Percentiles rank a stretch among this genome's conserved stretches.
Conservation (phyloP, 129 eudicot genomes). For the Ambrosia artemisiifolia region DNA sequence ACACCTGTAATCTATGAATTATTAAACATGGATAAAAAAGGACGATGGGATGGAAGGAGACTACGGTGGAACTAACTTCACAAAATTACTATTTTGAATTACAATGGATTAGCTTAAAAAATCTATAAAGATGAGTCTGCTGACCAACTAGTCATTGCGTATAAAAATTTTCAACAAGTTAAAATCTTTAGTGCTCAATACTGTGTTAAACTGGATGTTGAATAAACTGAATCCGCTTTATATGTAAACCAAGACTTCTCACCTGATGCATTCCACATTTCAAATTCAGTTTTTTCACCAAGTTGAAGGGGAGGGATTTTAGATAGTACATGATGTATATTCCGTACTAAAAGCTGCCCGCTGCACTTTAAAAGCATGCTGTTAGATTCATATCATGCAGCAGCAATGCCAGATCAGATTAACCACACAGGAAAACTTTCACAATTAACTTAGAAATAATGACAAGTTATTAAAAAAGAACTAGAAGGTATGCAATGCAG, state of each 20-base stretch:
- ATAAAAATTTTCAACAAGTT: too few relatives aligned
- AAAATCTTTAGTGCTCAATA: too few relatives aligned
- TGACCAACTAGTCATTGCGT: too few relatives aligned
- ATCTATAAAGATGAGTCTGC: too few relatives aligned
- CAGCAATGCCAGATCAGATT: constrained; percentile 9
- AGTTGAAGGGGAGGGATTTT: constrained; percentile 48
- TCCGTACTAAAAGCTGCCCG: constrained; percentile 53
- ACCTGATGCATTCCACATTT: constrained; percentile 78
- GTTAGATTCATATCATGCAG: constrained; percentile 10
- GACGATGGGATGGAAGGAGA: too few relatives aligned
- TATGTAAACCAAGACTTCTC: constrained; percentile 13
- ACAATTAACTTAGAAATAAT: background rate
- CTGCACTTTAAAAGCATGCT: constrained; percentile 35
- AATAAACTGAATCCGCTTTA: background rate
- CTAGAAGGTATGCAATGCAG: background rate
- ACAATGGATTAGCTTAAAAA: too few relatives aligned
- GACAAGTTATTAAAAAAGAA: background rate
- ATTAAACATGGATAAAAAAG: background rate
- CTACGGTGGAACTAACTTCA: too few relatives aligned
- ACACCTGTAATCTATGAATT: background rate
- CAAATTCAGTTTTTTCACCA: constrained; percentile 44
- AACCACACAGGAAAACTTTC: background rate
- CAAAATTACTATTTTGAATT: too few relatives aligned
- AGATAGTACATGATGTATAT: constrained; percentile 53
- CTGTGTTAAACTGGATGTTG: background rate